phyloP scores from a whole-genome alignment of 352 stramenopile genomes.

The Pythium coloratum region DNA sequence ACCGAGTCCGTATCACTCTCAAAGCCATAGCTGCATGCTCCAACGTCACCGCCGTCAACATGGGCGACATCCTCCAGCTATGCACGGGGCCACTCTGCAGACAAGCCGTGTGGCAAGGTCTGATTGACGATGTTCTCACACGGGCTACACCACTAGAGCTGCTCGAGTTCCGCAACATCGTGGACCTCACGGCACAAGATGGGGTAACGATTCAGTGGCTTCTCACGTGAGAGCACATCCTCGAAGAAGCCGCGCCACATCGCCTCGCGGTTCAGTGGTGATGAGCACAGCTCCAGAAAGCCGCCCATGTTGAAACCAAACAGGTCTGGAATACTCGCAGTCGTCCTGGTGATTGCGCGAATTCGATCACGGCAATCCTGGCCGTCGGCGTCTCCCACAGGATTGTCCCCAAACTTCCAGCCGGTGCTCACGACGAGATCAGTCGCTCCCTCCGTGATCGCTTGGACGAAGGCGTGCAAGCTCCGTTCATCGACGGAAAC shows the following conservation, averaged over 20 bases:
- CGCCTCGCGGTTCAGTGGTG: not conserved
- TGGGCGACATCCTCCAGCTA: too few species aligned
- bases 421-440: not conserved
- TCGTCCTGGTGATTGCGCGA: not conserved
- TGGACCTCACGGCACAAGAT: too few species aligned
- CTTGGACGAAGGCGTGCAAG: not conserved
- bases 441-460: not conserved
- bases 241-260: not conserved
- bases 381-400: not conserved
- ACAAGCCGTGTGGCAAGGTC: too few species aligned
- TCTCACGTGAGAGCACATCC: not conserved
- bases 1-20: too few species aligned
- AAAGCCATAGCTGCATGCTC: too few species aligned
- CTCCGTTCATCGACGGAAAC: not conserved
- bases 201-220: not conserved
- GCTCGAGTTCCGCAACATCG: too few species aligned
- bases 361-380: not conserved
- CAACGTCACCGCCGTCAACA: too few species aligned
- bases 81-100: too few species aligned
- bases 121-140: too few species aligned
- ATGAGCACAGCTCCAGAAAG: not conserved
- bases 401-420: not conserved
- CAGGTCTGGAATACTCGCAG: not conserved
- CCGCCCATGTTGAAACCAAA: not conserved
- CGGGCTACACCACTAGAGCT: too few species aligned